Base-by-base conservation (phyloP, 257 asterid species). In the Orobanche coerulescens region DNA sequence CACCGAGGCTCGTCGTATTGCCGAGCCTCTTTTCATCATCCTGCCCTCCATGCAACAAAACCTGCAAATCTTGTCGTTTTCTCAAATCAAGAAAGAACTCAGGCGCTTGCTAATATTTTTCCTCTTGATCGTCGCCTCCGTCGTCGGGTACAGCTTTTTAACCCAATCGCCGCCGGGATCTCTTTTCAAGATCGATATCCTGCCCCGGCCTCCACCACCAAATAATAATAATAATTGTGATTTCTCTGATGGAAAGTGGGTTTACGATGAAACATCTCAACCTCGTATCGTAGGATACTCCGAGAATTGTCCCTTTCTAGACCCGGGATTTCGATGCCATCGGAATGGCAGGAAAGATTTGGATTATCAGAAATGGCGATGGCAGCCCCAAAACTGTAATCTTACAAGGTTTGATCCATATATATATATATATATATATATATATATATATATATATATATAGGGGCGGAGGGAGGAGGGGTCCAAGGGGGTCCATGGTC, bases 291-390 rank as follows among this genome's bases (percentile, higher is more conserved):
- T n/a, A 14, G 57, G 73, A 18, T 92, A 92, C 72, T 7, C 74
- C 4, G 98, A 92, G 73, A 53, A 74, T 2, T 92, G 98, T 82
- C 90, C 88, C 1, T 92, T 88, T 67, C 58, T 92, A 63, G 98
- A 92, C 68, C 90, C 93, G 0, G 98, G 98, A 1, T 92, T 92
- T 61, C 87, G 95, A 4, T 92, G 98, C 76, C 82, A 36, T 30
- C 51, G 4, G 5, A 88, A 65, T 40, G 98, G 98, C 1, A 64
- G 98, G 11, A 58, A 14, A 1, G 89, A 92, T 51, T 47, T 57
- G 8, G 82, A 46, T 33, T 92, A 79, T 28, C 90, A 63, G 64
- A 88, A 82, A 51, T 92, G 98, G 98, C 79, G 94, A 13, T 92
- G 98, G 98, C 83, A 78, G 50, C 96, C 98, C 11, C 59, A 72